Base-by-base conservation (phyloP, 2,329 filamentous ascomycete species). In the Trichothecium sympodiale region DNA sequence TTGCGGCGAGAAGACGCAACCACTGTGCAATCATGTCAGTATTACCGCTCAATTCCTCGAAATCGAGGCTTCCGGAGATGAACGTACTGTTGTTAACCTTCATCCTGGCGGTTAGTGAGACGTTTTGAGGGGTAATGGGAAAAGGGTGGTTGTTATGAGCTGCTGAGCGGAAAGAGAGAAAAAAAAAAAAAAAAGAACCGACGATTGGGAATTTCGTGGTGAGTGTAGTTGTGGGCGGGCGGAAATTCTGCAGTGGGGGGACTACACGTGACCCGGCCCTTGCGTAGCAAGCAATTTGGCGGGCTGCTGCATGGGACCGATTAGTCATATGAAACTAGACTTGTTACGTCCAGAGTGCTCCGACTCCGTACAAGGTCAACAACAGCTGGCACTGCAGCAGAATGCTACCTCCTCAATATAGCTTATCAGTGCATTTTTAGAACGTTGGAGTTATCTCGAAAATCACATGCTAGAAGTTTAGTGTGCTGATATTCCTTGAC, bases 1-100 rank as follows among this genome's bases (percentile, higher is more conserved):
- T 98, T 98, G 74, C 89, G 83, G 71, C 89, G 80, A 61, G 87
- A 94, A 67, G 84, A 85, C 43, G 55, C 48, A 59, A 86, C 60
- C 56, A 62, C 77, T 81, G 48, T 14, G 29, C 27, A 17, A 27
- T 12, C 7, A 10, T 33, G 38, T 44, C 8, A 43, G 37, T 29
- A 23, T 17, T n/a, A n/a, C 29, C 17, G 39, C 13, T 29, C 8
- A 38, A 8, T 9, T 32, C 20, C 20, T 31, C 36, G 17, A 7
- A 30, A 26, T 36, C 9, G 9, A 20, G 12, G 8, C 20, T 34
- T 18, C 16, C 36, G 26, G 37, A 32, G 12, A 16, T n/a, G 4
- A 33, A 57, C 70, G 48, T 62, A 75, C 71, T 60, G 56, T 58
- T 62, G 69, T 74, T 79, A 62, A 82, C 70, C 67, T 83, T 84